Conservation (phyloP, 805 yeast species). For the Ogataea methylovora region DNA sequence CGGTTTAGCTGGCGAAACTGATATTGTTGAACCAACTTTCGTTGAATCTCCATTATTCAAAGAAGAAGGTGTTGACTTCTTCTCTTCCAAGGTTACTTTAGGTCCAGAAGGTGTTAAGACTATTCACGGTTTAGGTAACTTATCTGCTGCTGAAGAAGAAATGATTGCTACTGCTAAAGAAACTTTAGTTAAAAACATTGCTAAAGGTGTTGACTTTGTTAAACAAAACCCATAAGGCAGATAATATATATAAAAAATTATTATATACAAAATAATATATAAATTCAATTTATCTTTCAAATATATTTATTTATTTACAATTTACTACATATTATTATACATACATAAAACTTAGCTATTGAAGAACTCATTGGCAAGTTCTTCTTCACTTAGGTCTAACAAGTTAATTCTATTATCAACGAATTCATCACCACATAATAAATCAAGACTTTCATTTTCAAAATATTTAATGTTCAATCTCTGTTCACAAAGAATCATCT, state of each 20-base stretch:
- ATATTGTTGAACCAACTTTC: conserved; percentile 45
- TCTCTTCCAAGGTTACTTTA: conserved; percentile 89
- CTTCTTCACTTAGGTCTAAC: conserved; percentile 1
- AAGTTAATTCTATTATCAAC: conserved; percentile 3
- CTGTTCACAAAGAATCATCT: conserved; percentile 8
- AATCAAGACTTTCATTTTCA: conserved; percentile 1
- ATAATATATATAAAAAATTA: too few species aligned
- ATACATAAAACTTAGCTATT: too few species aligned
- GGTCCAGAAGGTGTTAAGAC: conserved; percentile 86
- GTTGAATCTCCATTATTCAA: conserved; percentile 76
- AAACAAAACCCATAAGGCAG: conserved; percentile 52
- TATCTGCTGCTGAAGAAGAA: conserved; percentile 75
- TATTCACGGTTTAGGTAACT: conserved; percentile 69
- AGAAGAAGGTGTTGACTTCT: conserved; percentile 90
- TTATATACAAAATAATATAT: too few species aligned
- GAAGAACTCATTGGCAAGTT: background rate
- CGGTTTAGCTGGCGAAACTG: conserved; percentile 39
- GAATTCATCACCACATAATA: conserved; percentile 4
- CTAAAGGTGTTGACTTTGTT: conserved; percentile 89
- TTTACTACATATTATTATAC: too few species aligned
- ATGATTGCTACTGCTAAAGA: conserved; percentile 79
- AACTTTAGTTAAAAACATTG: conserved; percentile 83
- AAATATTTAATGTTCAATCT: conserved; percentile 2
- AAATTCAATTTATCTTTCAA: too few species aligned
- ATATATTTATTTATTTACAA: too few species aligned